Percentiles rank a stretch among this genome's conserved stretches.
Conservation (phyloP, 2,329 filamentous ascomycete genomes). For the Colletotrichum eleusines region DNA sequence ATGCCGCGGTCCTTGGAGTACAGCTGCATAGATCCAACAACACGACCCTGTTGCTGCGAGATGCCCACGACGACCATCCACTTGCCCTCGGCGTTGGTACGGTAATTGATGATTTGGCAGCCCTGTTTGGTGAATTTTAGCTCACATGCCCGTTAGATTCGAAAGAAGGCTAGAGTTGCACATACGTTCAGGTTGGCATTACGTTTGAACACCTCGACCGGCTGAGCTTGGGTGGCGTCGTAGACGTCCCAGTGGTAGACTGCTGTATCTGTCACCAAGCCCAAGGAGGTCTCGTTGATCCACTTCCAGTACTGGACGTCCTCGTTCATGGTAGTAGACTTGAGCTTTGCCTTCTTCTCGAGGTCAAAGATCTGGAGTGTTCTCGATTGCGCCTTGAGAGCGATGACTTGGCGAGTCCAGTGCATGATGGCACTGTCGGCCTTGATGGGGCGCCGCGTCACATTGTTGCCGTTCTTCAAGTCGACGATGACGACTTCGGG, state of each 20-base stretch:
- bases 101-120: constrained; percentile 99
- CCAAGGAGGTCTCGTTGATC: constrained; percentile 90
- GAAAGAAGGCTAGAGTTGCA: constrained; percentile 41
- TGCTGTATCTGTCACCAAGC: constrained; percentile 88
- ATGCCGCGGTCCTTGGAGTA: constrained; percentile 97
- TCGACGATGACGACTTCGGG: constrained; percentile 98
- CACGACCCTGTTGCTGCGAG: constrained; percentile 90
- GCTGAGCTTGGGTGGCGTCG: constrained; percentile 81
- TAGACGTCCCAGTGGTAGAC: constrained; percentile 99
- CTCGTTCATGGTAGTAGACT: constrained; percentile 95
- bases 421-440: constrained; percentile 99
- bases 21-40: constrained; percentile 96
- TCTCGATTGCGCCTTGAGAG: constrained; percentile 91
- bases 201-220: constrained; percentile 93
- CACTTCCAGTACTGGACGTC: constrained; percentile 99
- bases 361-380: constrained; percentile 99
- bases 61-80: constrained; percentile 99
- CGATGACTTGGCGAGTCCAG: constrained; percentile 95
- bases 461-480: constrained; percentile 96
- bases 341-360: constrained; percentile 91
- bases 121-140: constrained; percentile 64
- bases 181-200: constrained; percentile 88
- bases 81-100: constrained; percentile 93
- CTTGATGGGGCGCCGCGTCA: constrained; percentile 95
- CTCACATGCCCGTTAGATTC: background rate